Base-by-base conservation (phyloP, 345 rosid species). In the Lumnitzera racemosa region DNA sequence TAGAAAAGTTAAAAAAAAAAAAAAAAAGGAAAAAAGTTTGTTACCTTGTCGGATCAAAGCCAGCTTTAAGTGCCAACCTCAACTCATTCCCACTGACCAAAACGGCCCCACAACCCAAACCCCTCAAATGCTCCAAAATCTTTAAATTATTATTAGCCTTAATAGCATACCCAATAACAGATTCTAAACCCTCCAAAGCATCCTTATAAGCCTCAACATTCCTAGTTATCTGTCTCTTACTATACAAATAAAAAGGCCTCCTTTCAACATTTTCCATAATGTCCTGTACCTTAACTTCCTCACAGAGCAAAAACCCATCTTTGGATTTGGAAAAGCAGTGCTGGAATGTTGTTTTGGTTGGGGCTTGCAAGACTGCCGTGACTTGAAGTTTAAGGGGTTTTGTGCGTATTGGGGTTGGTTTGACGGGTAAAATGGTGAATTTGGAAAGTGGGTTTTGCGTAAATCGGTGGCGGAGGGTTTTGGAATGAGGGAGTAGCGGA, bases 21-120 rank as follows among this genome's bases (percentile, higher is more conserved):
- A 36, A 13, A 5, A 5, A 5, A 14, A 27, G n/a, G 14, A 9
- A 15, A 20, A 0, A 20, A 20, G 20, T 20, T 17, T n/a, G 59
- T 41, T 88, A 90, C 99, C 76, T 95, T 24, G 82, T 72, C 36
- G 99, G 97, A 68, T 95, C 95, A 27, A 90, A 90, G 9, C 96
- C 96, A 55, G 97, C 94, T 47, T 62, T 75, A 56, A 90, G 88
- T 47, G 99, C 97, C 76, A 95, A 70, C 61, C 87, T 82, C 53
- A 95, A 95, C 79, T 95, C 99, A 73, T 90, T 90, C 2, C 99
- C 97, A 72, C 96, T 88, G 23, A 90, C 99, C 51, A 95, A 68
- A 10, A 95, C 97, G 74, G 97, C 95, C 54, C 97, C 96, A 71
- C 92, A 95, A 1, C 97, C 99, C 79, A 86, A 62, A 59, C 74